Conservation (phyloP, 2,329 filamentous ascomycete genomes). For the Alternaria brassicicola region DNA sequence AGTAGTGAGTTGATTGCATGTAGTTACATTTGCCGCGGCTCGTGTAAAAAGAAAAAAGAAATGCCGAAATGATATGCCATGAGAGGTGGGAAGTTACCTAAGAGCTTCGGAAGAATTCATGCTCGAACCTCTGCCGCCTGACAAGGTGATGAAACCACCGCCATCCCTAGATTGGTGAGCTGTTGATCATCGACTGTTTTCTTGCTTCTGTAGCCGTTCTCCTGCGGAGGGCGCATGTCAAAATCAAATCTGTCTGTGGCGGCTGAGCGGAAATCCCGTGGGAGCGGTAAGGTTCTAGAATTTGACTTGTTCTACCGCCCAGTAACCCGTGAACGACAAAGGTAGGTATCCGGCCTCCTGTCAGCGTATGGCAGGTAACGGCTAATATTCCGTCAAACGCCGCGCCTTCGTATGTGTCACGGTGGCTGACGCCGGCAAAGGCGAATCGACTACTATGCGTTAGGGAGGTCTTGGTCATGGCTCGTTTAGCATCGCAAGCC, state of each 20-base stretch:
- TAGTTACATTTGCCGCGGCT: slow-evolving; percentile 1
- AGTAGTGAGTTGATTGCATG: background rate
- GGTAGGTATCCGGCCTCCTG: background rate
- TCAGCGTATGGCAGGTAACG: slow-evolving; percentile 1
- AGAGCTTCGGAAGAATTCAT: background rate
- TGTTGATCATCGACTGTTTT: background rate
- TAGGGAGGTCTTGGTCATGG: background rate
- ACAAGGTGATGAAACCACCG: background rate
- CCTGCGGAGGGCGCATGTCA: background rate
- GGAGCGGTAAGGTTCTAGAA: background rate
- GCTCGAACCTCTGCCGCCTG: background rate
- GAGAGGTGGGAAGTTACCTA: background rate
- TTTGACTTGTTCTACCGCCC: background rate
- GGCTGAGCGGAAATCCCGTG: background rate
- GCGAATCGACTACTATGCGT: slow-evolving; percentile 2
- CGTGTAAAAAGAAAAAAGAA: background rate
- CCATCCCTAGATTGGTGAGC: slow-evolving; percentile 1
- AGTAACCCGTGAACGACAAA: background rate
- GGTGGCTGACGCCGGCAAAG: slow-evolving; percentile 2
- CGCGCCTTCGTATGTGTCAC: background rate
- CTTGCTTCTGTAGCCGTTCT: background rate
- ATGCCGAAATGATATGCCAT: background rate
- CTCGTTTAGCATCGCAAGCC: slow-evolving; percentile 1
- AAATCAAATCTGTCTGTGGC: background rate
- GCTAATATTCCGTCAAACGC: background rate